phyloP scores from a whole-genome alignment of 345 rosid genomes.

The Linum lewisii region DNA sequence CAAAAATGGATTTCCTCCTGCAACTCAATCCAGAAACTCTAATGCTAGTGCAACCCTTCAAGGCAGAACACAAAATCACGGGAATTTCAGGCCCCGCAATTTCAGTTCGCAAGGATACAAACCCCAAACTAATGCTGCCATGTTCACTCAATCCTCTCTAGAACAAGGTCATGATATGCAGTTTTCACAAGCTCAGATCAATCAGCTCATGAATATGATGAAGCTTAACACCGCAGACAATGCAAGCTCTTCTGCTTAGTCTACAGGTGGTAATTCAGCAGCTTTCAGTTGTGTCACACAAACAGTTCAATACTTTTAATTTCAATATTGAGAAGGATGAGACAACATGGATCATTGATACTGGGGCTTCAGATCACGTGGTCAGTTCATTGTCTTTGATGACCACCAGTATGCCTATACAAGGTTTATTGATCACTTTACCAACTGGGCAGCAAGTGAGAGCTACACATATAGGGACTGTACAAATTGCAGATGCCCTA shows the following conservation, averaged over 20 bases:
- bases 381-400: not conserved
- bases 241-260: too few relatives aligned
- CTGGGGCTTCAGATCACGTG: not conserved
- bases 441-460: not conserved
- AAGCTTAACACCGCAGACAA: too few relatives aligned
- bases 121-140: too few relatives aligned
- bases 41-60: too few relatives aligned
- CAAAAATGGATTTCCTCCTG: not conserved
- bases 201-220: not conserved
- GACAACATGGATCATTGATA: not conserved
- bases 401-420: too few relatives aligned
- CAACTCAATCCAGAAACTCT: too few relatives aligned
- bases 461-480: not conserved
- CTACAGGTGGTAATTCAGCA: not conserved
- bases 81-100: too few relatives aligned
- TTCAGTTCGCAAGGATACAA: too few relatives aligned
- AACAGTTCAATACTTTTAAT: not conserved
- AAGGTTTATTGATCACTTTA: not conserved
- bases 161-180: not conserved
- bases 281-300: not conserved
- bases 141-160: too few relatives aligned
- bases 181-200: not conserved
- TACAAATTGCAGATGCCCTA: not conserved
- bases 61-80: too few relatives aligned
- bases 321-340: not conserved